A percentile compares a stretch with the other conserved stretches of the same genome.
These are phyloP conservation scores for Colletotrichum nymphaeae DNA, from an alignment of 2,329 filamentous ascomycete genomes.

Conservation along the genomic window DNA sequence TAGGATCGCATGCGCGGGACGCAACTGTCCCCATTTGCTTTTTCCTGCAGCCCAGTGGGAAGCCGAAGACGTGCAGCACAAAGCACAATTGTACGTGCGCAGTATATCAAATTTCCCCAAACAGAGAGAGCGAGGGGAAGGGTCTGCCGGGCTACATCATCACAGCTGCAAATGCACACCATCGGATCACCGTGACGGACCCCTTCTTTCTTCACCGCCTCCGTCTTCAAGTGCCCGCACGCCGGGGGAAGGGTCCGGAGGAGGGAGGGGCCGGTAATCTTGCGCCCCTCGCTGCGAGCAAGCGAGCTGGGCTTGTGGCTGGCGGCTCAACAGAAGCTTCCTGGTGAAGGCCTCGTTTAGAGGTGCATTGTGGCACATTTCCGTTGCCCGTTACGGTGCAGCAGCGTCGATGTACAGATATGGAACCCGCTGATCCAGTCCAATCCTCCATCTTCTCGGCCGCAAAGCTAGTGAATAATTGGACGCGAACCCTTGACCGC, in stretches of 20 bases:
- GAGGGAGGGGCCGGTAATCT: background rate
- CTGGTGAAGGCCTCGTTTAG: conserved; percentile 3
- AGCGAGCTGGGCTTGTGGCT: background rate
- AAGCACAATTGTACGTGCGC: background rate
- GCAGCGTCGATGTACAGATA: background rate
- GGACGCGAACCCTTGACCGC: conserved; percentile 15
- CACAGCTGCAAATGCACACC: conserved; percentile 10
- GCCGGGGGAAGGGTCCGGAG: background rate
- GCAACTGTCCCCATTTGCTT: conserved; percentile 27
- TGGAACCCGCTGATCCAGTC: background rate
- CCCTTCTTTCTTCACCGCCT: conserved; percentile 32
- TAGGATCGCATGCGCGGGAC: background rate
- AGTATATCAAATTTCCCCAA: background rate
- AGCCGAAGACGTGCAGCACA: conserved; percentile 13
- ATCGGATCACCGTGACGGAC: conserved; percentile 22
- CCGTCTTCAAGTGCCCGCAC: background rate
- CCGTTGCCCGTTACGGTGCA: conserved; percentile 20
- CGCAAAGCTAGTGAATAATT: background rate
- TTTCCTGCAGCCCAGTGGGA: conserved; percentile 20
- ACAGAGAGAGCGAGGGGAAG: background rate
- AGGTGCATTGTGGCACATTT: background rate
- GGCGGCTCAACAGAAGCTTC: background rate
- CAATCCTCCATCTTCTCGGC: conserved; percentile 8
- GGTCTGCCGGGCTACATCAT: background rate
- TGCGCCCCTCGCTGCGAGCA: background rate